Evolutionary conservation across 2,329 filamentous ascomycete species (phyloP).

Genomic region (Diaporthe helianthi): DNA sequence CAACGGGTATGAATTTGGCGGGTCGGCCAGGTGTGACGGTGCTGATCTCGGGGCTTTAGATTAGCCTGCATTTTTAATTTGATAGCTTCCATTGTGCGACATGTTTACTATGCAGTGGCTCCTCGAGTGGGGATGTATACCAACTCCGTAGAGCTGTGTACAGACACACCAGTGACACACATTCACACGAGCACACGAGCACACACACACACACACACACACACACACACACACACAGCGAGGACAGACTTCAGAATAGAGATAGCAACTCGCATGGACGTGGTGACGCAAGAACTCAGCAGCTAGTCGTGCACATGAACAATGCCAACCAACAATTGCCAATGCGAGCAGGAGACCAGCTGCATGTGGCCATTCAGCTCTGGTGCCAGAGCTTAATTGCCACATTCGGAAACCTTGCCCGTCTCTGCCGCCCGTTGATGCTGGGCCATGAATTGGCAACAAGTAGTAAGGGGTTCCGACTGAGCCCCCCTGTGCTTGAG

Average conservation of each 20-base stretch:
- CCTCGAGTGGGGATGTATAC: not conserved
- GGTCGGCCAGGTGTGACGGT: conserved; percentile 6
- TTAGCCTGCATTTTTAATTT: conserved; percentile 13
- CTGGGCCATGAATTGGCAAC: not conserved
- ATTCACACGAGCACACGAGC: too few species aligned
- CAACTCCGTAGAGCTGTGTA: too few species aligned
- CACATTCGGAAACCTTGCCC: conserved; percentile 11
- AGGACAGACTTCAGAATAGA: not conserved
- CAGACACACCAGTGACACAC: not conserved
- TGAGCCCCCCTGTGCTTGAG: not conserved
- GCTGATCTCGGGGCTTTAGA: conserved; percentile 20
- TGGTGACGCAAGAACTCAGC: not conserved
- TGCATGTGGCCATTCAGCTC: not conserved
- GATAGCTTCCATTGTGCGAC: not conserved
- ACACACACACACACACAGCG: too few species aligned
- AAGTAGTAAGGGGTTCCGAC: conserved; percentile 1
- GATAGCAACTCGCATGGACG: not conserved
- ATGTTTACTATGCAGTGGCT: not conserved
- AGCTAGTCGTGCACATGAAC: not conserved
- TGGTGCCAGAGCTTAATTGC: not conserved
- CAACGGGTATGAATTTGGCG: conserved; percentile 5
- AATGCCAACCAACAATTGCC: not conserved
- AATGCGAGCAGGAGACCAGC: not conserved
- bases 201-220: too few species aligned
- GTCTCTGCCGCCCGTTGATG: not conserved